Conservation (phyloP, 2,329 filamentous ascomycete genomes). For the Cytospora leucostoma region DNA sequence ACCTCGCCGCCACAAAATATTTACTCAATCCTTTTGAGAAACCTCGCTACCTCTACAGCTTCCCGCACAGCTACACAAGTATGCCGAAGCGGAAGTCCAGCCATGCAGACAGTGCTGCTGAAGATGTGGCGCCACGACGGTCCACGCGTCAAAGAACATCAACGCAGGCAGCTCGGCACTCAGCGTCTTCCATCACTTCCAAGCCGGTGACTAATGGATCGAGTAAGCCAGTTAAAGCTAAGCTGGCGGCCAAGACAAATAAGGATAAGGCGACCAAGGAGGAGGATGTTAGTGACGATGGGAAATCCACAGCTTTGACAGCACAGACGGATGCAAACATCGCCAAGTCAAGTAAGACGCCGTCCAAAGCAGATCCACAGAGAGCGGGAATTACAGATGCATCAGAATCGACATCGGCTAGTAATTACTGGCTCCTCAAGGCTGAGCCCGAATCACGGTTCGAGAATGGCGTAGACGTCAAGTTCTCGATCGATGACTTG, state of each 20-base stretch:
- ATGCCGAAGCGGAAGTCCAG: constrained; percentile 25
- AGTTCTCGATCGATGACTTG: constrained; percentile 93
- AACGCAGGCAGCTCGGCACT: not conserved
- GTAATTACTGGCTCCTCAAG: constrained; percentile 77
- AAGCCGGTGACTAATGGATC: not conserved
- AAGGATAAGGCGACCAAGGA: not conserved
- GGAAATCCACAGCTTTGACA: not conserved
- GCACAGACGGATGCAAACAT: not conserved
- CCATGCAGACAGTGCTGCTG: not conserved
- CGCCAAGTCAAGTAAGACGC: not conserved
- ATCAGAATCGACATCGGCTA: constrained; percentile 17
- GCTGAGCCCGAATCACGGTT: constrained; percentile 84
- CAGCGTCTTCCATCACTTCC: not conserved
- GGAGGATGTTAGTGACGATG: not conserved
- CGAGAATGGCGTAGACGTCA: constrained; percentile 85
- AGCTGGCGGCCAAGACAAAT: not conserved
- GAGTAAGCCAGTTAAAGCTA: not conserved
- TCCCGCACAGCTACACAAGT: not conserved
- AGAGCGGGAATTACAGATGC: not conserved
- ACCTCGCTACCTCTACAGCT: not conserved
- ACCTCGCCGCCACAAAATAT: not conserved
- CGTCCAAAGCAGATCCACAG: not conserved
- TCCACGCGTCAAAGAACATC: constrained; percentile 27
- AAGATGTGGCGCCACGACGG: constrained; percentile 19
- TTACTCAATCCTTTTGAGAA: too few relatives aligned